Percentiles rank a stretch among this genome's conserved stretches.
These are phyloP conservation scores for Seiridium cupressi DNA, from an alignment of 2,329 filamentous ascomycete species.

Conservation along the genomic window DNA sequence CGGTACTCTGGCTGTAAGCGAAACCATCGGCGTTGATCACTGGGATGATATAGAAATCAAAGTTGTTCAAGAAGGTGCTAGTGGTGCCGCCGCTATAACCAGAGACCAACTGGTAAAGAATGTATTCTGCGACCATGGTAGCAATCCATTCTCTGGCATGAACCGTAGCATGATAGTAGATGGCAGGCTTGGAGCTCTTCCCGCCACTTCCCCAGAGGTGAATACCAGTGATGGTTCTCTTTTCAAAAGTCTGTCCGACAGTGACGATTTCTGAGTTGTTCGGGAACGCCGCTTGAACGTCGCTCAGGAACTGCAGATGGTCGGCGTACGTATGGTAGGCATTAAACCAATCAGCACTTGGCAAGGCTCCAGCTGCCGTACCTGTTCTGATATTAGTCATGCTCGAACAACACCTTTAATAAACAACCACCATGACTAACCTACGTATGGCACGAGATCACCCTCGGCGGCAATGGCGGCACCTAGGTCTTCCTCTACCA, in stretches of 20 bases:
- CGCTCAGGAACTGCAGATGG: constrained; percentile 46
- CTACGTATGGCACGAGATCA: constrained; percentile 19
- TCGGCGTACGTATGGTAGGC: constrained; percentile 52
- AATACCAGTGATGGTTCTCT: constrained; percentile 57
- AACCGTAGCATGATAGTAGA: constrained; percentile 51
- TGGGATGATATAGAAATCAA: constrained; percentile 58
- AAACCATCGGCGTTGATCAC: constrained; percentile 54
- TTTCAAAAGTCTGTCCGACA: constrained; percentile 42
- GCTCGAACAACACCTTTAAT: background rate
- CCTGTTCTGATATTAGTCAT: constrained; percentile 9
- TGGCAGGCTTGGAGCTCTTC: constrained; percentile 44
- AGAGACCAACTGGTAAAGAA: constrained; percentile 43
- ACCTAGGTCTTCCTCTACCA: constrained; percentile 26
- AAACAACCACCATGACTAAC: constrained; percentile 11
- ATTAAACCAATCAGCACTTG: constrained; percentile 47
- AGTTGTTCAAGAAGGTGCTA: constrained; percentile 48
- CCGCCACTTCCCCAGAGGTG: constrained; percentile 49
- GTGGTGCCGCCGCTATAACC: constrained; percentile 38
- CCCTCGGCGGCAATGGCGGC: constrained; percentile 26
- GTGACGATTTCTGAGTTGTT: constrained; percentile 45
- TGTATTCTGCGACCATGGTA: constrained; percentile 48
- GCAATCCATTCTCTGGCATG: constrained; percentile 56
- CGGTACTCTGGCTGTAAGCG: constrained; percentile 46
- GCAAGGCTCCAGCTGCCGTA: constrained; percentile 24
- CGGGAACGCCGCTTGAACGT: constrained; percentile 43